Base-by-base conservation (phyloP, 2,329 filamentous ascomycete species). In the Neonectria coccinea region DNA sequence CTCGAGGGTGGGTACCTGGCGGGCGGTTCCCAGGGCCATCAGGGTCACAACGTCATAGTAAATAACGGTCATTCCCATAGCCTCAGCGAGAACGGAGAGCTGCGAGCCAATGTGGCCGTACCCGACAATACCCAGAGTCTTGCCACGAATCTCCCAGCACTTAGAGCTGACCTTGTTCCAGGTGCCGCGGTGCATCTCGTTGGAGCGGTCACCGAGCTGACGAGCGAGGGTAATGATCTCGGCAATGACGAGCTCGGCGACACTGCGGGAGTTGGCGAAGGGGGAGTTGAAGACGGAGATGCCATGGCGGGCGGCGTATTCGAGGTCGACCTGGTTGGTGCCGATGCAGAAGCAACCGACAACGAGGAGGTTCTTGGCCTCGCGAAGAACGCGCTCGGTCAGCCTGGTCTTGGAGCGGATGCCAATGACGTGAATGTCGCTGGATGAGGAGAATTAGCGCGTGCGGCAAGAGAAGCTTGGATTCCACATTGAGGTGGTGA, bases 231-330 rank as follows among this genome's bases (percentile, higher is more conserved):
- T 84, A 75, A 99, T 97, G 76, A 99, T 94, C 81, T 97, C 95
- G 58, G 86, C 91, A 77, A 99, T 97, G 73, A 98, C 94, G 61
- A 98, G 85, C 84, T 99, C 96, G 61, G 96, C 96, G 56, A 99
- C 96, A 78, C 93, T 97, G 78, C 96, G 91, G 9, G 95, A 98
- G 83, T 99, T 99, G 82, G 92, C 94, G 82, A 99, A 99, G 1
- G 96, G 96, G 50, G 96, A 98, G 83, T 99, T 99, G 89, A 99
- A 99, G 69, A 99, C 96, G 39, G 94, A 94, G 78, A 98, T 97
- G 70, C 96, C 94, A 76, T 92, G 89, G 71, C 87, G 86, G 52
- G 93, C 93, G 31, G 94, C 93, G 76, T 89, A 95, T 66, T 93
- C 87, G 65, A 97, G 88, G 78, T 97, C 91, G 70, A 97, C 94